These are phyloP conservation scores for Rhizophagus prolifer DNA, from an alignment of 192 early-diverging fungal species.

Conservation along the genomic window DNA sequence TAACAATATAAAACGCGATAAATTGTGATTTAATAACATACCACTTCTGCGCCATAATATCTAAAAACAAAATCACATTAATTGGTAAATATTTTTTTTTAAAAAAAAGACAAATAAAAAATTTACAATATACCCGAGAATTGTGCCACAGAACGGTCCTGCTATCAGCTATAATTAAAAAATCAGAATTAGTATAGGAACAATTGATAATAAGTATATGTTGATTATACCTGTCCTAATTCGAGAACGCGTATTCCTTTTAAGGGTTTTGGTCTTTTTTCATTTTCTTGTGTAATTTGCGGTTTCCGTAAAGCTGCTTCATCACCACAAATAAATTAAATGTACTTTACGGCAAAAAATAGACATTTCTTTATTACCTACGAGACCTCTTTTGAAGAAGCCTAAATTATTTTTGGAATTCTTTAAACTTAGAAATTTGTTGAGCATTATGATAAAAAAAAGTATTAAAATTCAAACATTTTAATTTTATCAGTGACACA, in stretches of 20 bases:
- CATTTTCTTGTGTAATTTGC: neutral
- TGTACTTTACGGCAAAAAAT: neutral
- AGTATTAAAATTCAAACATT: too few species aligned
- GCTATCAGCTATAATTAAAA: slow-evolving; percentile 39
- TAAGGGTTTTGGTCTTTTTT: slow-evolving; percentile 33
- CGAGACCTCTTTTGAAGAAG: neutral
- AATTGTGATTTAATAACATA: slow-evolving; percentile 22
- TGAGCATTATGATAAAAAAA: too few species aligned
- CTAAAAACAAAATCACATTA: slow-evolving; percentile 5
- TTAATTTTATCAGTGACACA: too few species aligned
- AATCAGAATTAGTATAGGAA: neutral
- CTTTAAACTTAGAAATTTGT: too few species aligned
- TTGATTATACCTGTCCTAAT: slow-evolving; percentile 42
- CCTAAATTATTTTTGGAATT: too few species aligned
- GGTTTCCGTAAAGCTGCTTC: neutral
- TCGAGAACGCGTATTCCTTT: slow-evolving; percentile 43
- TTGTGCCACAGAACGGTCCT: slow-evolving; percentile 53
- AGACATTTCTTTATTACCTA: neutral
- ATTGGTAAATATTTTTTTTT: neutral
- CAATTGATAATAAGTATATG: neutral
- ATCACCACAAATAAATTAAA: neutral
- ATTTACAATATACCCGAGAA: slow-evolving; percentile 37
- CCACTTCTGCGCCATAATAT: slow-evolving; percentile 50
- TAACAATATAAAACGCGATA: neutral
- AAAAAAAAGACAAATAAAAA: neutral